Evolutionary conservation across 306 rosid species (phyloP).

Genomic region (Crataegus laevigata): DNA sequence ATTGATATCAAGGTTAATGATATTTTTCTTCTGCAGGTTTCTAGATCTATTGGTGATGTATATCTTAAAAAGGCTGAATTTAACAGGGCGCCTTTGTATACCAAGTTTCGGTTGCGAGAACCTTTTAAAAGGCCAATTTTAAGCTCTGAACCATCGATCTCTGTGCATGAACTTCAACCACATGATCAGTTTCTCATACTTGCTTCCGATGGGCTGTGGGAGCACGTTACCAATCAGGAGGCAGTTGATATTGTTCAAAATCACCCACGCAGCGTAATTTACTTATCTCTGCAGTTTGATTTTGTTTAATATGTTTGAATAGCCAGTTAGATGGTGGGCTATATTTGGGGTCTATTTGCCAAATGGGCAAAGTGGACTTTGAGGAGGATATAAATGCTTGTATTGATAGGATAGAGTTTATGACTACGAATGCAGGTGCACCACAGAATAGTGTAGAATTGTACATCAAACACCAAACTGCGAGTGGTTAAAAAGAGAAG

Average conservation of each 20-base stretch:
- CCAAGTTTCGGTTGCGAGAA: slow-evolving; percentile 69
- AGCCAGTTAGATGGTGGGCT: background rate
- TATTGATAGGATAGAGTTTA: background rate
- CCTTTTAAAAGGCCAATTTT: slow-evolving; percentile 67
- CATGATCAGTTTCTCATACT: slow-evolving; percentile 73
- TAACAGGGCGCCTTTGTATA: slow-evolving; percentile 69
- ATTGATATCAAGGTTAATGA: background rate
- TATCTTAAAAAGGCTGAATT: slow-evolving; percentile 79
- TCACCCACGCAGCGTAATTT: slow-evolving; percentile 66
- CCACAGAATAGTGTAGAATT: background rate
- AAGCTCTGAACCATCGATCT: slow-evolving; percentile 77
- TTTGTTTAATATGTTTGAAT: background rate
- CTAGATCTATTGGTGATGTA: slow-evolving; percentile 76
- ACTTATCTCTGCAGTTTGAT: slow-evolving; percentile 2
- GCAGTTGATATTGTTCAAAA: slow-evolving; percentile 80
- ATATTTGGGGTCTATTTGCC: background rate
- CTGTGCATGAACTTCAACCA: slow-evolving; percentile 60
- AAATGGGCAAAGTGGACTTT: background rate
- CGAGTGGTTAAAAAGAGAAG: background rate
- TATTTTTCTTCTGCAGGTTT: slow-evolving; percentile 41
- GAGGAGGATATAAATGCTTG: background rate
- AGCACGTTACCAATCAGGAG: slow-evolving; percentile 82
- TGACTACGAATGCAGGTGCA: background rate
- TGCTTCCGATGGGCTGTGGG: slow-evolving; percentile 97
- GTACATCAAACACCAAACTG: background rate